Evolutionary conservation across 1,284 basidiomycete species (phyloP).

Genomic region (Fomitopsis schrenkii): DNA sequence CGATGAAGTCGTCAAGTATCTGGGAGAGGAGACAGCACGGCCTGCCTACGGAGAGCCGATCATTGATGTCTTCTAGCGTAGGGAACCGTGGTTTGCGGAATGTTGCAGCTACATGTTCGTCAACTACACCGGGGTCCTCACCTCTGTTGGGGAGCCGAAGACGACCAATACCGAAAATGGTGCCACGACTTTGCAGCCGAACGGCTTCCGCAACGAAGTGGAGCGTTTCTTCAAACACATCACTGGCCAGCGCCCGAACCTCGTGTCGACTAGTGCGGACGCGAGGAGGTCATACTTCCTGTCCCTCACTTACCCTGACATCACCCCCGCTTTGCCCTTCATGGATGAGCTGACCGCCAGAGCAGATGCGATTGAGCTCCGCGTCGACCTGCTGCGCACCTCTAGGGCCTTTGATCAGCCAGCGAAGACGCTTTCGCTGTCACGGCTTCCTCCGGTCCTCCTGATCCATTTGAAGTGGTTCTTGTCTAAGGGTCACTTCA

Average conservation of each 20-base stretch:
- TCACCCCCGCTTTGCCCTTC: slow-evolving; percentile 66
- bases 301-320: slow-evolving; percentile 87
- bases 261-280: slow-evolving; percentile 52
- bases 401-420: slow-evolving; percentile 39
- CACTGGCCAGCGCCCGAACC: slow-evolving; percentile 70
- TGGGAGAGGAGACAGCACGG: slow-evolving; percentile 70
- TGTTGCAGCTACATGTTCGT: slow-evolving; percentile 85
- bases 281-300: slow-evolving; percentile 85
- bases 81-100: slow-evolving; percentile 86
- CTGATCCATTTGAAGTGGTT: slow-evolving; percentile 97
- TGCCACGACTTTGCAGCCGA: slow-evolving; percentile 2
- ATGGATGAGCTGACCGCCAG: slow-evolving; percentile 80
- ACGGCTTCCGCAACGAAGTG: slow-evolving; percentile 43
- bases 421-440: slow-evolving; percentile 78
- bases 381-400: slow-evolving; percentile 84
- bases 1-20: slow-evolving; percentile 73
- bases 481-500: slow-evolving; percentile 88
- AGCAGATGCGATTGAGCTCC: slow-evolving; percentile 89
- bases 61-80: slow-evolving; percentile 77
- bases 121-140: slow-evolving; percentile 58
- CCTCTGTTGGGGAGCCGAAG: neutral
- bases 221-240: slow-evolving; percentile 87
- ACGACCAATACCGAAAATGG: neutral
- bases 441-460: slow-evolving; percentile 90
- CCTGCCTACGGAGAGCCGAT: slow-evolving; percentile 90